A percentile compares a stretch with the other conserved stretches of the same genome.
Evolutionary conservation across 257 asterid genomes (phyloP).

Genomic region (Datura wrightii): DNA sequence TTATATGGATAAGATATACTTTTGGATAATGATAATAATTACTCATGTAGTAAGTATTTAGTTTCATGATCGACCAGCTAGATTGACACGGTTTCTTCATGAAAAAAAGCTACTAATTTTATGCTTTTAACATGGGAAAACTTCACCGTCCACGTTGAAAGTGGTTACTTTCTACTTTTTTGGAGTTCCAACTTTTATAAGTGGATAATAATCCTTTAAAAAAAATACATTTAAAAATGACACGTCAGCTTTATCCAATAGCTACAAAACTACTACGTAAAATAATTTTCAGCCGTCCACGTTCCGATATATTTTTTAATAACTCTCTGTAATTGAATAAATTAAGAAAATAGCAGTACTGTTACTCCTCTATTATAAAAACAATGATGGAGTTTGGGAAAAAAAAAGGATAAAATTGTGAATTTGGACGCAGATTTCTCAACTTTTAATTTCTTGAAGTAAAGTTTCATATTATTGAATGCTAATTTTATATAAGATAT

Average conservation of each 20-base stretch:
- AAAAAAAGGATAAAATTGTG: background rate
- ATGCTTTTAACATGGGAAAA: background rate
- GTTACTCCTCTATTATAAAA: too few species aligned
- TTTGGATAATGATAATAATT: background rate
- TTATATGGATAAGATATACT: constrained; percentile 2
- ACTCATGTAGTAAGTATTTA: background rate
- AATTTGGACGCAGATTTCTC: background rate
- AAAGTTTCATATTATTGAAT: background rate
- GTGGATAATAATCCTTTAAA: constrained; percentile 5
- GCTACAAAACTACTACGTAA: background rate
- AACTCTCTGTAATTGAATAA: background rate
- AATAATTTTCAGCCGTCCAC: background rate
- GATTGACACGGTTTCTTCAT: constrained; percentile 22
- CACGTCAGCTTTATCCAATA: background rate
- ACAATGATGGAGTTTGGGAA: too few species aligned
- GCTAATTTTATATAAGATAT: background rate
- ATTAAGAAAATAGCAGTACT: background rate
- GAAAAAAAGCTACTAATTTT: background rate
- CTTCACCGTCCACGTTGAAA: background rate
- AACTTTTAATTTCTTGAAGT: background rate
- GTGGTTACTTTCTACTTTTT: background rate
- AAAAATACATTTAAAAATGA: background rate
- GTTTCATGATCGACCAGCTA: background rate
- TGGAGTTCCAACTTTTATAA: background rate
- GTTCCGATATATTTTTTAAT: background rate